phyloP scores from a whole-genome alignment of 441 rosid genomes.

The Euphorbia corollata region DNA sequence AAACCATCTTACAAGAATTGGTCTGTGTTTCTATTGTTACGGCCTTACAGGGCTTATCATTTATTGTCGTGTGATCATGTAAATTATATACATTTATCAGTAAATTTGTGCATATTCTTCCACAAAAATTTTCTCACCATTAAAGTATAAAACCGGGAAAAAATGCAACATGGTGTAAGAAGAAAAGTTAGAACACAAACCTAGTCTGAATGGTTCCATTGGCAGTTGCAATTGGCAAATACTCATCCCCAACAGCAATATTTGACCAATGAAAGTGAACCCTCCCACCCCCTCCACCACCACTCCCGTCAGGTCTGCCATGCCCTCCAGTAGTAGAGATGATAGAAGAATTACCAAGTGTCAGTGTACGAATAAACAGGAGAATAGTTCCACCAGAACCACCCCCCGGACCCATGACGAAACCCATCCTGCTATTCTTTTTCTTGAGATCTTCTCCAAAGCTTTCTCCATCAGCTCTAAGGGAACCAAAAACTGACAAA shows the following conservation, averaged over 20 bases:
- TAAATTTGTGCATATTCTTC: background rate
- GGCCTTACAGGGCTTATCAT: background rate
- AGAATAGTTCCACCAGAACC: conserved; percentile 95
- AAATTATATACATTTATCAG: background rate
- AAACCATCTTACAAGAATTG: background rate
- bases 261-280: conserved; percentile 88
- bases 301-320: conserved; percentile 75
- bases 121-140: background rate
- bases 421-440: conserved; percentile 25
- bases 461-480: conserved; percentile 80
- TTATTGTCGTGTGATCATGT: background rate
- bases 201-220: conserved; percentile 62
- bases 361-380: conserved; percentile 49
- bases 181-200: conserved; percentile 36
- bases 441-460: conserved; percentile 44
- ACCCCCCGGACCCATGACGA: conserved; percentile 75
- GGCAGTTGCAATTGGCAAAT: conserved; percentile 68
- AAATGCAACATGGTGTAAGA: background rate
- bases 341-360: conserved; percentile 46
- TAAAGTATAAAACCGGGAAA: background rate
- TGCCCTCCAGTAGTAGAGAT: conserved; percentile 74
- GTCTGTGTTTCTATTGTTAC: background rate
- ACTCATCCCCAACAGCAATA: conserved; percentile 71
- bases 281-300: conserved; percentile 97
- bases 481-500: conserved; percentile 65